Base-by-base conservation (phyloP, 2,329 filamentous ascomycete species). In the Talaromyces sp. region DNA sequence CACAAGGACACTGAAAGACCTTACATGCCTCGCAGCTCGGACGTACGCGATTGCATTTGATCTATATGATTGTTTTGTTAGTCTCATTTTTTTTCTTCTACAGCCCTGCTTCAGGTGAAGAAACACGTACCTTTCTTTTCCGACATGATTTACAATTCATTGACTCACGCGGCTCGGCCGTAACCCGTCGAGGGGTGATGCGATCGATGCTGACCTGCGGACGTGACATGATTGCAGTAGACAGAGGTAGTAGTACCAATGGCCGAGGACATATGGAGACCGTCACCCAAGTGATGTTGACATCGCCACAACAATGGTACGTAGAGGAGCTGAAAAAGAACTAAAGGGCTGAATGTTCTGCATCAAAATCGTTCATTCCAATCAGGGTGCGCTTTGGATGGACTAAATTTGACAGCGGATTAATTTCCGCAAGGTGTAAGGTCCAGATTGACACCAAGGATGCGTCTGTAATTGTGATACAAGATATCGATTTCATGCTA, bases 101-200 rank as follows among this genome's bases (percentile, higher is more conserved):
- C 21, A 13, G 10, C 7, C 1, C 4, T 37, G 10, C 13, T 13
- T 39, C 22, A 36, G 15, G 2, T 11, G 7, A 25, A 41, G 45
- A 55, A 40, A 19, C 46, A 22, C 53, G 50, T 74, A 93, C 90
- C 87, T 96, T 96, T 77, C 91, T 83, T 76, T 95, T 95, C 65
- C 91, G 84, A 78, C 91, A 96, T 58, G 89, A 94, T 75, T 96
- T 95, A 84, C 91, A 96, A 73, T 96, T 96, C 91, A 96, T 96
- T 35, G 89, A 89, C 78, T 95, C 91, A 67, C 89, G 85, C 40
- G 89, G 89, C 72, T 94, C 89, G 66, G 84, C 87, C 73, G 81
- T 85, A 74, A 84, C 79, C 41, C 88, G 85, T 62, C 87, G 84
- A 56, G 86, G 81, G 25, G 88, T 87, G 64, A 93, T 78, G 61